These are phyloP conservation scores for Cladosporium sp. DNA, from an alignment of 2,329 filamentous ascomycete genomes.

Conservation along the genomic window DNA sequence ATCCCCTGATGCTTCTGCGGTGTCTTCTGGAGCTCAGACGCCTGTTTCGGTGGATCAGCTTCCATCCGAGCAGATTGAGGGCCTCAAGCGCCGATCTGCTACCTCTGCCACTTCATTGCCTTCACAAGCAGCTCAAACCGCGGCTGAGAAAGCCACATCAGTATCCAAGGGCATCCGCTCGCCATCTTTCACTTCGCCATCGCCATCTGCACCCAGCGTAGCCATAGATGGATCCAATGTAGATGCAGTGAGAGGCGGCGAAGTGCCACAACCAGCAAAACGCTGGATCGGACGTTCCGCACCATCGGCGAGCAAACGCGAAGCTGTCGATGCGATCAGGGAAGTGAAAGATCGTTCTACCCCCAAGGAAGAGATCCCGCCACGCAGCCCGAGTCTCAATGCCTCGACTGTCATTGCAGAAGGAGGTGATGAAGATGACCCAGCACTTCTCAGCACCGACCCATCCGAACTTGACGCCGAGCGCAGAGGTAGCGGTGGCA, in stretches of 20 bases:
- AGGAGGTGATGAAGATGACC: neutral
- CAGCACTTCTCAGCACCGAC: neutral
- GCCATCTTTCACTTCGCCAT: slow-evolving; percentile 24
- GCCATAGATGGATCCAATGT: slow-evolving; percentile 27
- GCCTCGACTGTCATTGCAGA: neutral
- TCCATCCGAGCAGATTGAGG: slow-evolving; percentile 4
- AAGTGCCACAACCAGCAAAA: slow-evolving; percentile 16
- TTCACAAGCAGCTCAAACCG: slow-evolving; percentile 9
- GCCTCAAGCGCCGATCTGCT: slow-evolving; percentile 21
- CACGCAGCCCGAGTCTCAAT: neutral
- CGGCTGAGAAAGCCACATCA: slow-evolving; percentile 2
- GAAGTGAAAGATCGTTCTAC: slow-evolving; percentile 21
- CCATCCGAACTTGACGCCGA: slow-evolving; percentile 1
- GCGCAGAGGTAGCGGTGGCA: slow-evolving; percentile 1
- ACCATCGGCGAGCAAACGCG: slow-evolving; percentile 9
- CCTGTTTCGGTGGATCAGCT: slow-evolving; percentile 7
- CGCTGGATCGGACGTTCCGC: slow-evolving; percentile 10
- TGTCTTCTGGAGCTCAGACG: slow-evolving; percentile 20
- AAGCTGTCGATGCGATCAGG: slow-evolving; percentile 28
- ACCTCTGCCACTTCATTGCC: slow-evolving; percentile 19
- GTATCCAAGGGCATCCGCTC: slow-evolving; percentile 23
- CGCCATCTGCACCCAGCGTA: slow-evolving; percentile 21
- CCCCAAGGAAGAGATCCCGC: neutral
- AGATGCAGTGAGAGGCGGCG: slow-evolving; percentile 23
- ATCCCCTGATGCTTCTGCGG: slow-evolving; percentile 11